These are phyloP conservation scores for Lasiosphaeria miniovina DNA, from an alignment of 495 filamentous ascomycete genomes.

Conservation along the genomic window DNA sequence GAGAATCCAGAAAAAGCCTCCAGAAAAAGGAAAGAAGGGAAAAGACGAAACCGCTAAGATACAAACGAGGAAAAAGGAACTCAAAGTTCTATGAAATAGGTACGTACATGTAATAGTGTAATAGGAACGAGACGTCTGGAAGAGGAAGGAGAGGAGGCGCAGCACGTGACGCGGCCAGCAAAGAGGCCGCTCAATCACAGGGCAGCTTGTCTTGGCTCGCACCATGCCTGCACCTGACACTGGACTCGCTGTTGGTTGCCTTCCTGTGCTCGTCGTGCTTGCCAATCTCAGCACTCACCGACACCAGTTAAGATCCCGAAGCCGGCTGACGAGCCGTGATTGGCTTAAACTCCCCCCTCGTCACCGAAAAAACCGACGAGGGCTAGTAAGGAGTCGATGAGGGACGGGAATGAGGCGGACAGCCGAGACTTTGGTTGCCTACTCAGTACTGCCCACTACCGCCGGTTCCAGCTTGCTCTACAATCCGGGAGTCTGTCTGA, in stretches of 20 bases:
- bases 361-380: constrained; percentile 9
- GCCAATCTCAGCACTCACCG: constrained; percentile 1
- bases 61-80: not conserved
- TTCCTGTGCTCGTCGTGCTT: not conserved
- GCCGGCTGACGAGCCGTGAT: constrained; percentile 5
- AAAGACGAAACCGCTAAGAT: no score
- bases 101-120: no score
- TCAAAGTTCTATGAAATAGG: no score
- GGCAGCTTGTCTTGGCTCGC: no score
- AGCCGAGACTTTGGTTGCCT: constrained; percentile 15
- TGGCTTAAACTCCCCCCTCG: not conserved
- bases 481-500: no score
- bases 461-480: not conserved
- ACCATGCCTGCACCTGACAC: no score
- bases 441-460: not conserved
- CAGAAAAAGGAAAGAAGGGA: no score
- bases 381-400: not conserved
- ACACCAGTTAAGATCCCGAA: not conserved
- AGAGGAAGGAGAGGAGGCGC: not conserved
- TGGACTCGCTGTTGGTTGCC: no score
- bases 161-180: not conserved
- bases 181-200: no score
- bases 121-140: no score
- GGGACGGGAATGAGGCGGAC: constrained; percentile 18
- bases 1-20: no score